Evolutionary conservation across 371 early-diverging fungal species (phyloP), one percentile per base, ranked within the genome.

Genomic region (Zychaea mexicana): DNA sequence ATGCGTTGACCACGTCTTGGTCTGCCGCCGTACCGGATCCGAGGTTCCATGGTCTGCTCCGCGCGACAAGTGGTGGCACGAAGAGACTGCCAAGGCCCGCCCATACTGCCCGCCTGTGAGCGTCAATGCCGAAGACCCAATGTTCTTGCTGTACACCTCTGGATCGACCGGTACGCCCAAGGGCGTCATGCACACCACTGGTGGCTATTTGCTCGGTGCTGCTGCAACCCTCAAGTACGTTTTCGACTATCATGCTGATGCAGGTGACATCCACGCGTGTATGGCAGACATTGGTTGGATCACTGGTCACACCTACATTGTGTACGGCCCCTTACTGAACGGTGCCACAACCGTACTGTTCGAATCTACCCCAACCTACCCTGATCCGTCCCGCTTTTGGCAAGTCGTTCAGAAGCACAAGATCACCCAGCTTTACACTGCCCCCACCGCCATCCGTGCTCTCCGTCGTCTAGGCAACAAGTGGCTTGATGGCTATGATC

Each of bases 381-480:
- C 96, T 32, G 85, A 85, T 55, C 87, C 93, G 13, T 85, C 85
- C 19, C 85, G 96, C 33, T 90, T 93, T 77, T 96, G 96, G 93
- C 78, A 92, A 57, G 64, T 90, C 38, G 87, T 96, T 32, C 94
- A 91, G 58, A 90, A 91, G 57, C 94, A 94, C 85, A 92, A 87
- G 72, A 82, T 99, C 68, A 98, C 98, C 12, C 98, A 98, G 71
- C 93, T 99, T 68, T 99, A 99, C 78, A 99, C 99, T 15, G 98
- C 99, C 0, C 99, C 99, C 21, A 99, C 99, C 8, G 97, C 97
- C 42, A 95, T 99, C 65, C 92, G 99, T 58, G 94, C 97, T 0
- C 83, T 99, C 49, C 89, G 94, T 60, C 88, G 94, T 21, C 72
- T 92, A 24, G 96, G 97, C 31, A 92, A 97, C 69, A 79, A 89